These are phyloP conservation scores for Xylaria palmicola DNA, from an alignment of 495 filamentous ascomycete species.

Conservation along the genomic window DNA sequence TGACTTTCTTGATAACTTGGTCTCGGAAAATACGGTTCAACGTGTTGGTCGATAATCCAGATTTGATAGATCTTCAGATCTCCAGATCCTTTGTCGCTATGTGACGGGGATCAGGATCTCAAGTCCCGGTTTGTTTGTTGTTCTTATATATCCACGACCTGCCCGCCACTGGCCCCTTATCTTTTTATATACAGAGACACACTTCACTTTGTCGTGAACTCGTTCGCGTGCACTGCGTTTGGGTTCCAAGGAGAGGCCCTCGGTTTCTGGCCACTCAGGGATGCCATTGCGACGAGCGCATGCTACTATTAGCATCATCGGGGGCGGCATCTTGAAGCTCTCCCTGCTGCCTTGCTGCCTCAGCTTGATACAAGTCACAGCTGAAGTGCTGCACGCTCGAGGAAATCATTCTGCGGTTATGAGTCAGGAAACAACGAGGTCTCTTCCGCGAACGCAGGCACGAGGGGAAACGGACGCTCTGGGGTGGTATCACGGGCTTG, in stretches of 20 bases:
- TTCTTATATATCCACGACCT: background rate
- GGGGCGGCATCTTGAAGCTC: background rate
- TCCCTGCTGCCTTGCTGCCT: background rate
- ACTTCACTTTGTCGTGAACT: background rate
- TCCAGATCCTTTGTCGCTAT: no score
- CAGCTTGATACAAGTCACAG: background rate
- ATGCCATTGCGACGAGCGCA: background rate
- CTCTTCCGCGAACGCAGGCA: background rate
- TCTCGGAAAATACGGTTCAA: no score
- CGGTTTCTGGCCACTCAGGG: background rate
- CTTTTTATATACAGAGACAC: background rate
- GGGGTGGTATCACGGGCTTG: background rate
- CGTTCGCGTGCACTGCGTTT: background rate
- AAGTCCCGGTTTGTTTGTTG: no score
- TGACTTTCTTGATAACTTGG: no score
- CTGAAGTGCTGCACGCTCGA: background rate
- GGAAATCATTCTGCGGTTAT: no score
- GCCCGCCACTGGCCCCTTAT: background rate
- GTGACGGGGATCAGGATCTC: no score
- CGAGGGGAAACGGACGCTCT: background rate
- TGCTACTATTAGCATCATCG: slow-evolving; percentile 2
- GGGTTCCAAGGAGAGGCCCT: background rate
- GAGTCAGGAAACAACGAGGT: background rate
- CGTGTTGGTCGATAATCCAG: no score
- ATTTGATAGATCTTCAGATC: no score